phyloP scores from a whole-genome alignment of 169 alveolate species.

The Cryptosporidium baileyi region DNA sequence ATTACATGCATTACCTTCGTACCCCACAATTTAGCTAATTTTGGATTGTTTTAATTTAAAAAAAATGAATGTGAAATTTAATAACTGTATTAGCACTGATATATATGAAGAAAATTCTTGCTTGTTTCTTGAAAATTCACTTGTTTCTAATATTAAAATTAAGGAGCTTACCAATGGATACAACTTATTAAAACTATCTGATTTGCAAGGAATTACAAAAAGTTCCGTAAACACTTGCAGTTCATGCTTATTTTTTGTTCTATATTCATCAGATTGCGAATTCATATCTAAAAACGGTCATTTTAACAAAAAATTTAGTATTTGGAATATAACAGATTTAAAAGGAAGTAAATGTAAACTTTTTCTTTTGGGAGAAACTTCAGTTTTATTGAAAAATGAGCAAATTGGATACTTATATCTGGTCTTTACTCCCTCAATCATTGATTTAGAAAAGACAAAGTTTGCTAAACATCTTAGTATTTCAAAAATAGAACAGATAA shows the following conservation, averaged over 20 bases:
- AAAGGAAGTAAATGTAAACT: conserved; percentile 17
- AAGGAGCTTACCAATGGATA: not conserved
- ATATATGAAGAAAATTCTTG: conserved; percentile 40
- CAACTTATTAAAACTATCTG: not conserved
- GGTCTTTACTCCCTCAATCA: conserved; percentile 7
- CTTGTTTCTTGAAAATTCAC: not conserved
- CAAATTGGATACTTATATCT: conserved; percentile 4
- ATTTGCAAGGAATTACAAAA: not conserved
- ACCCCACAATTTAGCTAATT: not conserved
- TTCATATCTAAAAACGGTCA: not conserved
- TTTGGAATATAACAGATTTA: conserved; percentile 32
- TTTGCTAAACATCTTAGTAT: not conserved
- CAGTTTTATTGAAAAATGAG: not conserved
- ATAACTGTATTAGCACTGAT: not conserved
- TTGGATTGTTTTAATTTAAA: not conserved
- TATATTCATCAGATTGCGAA: conserved; percentile 9
- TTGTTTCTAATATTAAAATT: not conserved
- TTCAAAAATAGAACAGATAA: not conserved
- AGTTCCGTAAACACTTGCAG: not conserved
- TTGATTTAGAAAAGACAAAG: not conserved
- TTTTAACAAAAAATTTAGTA: not conserved
- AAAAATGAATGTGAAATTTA: not conserved
- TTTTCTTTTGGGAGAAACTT: conserved; percentile 24
- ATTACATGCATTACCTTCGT: not conserved
- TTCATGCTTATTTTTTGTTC: not conserved